Conservation (phyloP, 768 basidiomycete genomes). For the Rhodotorula babjevae region DNA sequence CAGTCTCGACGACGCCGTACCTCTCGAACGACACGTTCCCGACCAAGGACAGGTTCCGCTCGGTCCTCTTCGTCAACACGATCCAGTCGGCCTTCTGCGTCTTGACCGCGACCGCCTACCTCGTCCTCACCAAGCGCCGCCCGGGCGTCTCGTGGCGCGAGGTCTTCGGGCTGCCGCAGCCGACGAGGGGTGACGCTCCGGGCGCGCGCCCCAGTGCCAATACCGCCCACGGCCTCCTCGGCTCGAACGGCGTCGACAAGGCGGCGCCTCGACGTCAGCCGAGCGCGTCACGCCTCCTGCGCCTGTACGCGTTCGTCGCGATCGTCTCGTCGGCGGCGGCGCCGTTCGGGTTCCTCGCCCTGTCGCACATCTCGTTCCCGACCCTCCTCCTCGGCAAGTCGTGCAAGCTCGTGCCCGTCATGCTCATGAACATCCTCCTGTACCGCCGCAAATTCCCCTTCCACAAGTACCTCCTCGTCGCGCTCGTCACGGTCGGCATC, state of each 20-base stretch:
- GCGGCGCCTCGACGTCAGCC: fast-evolving
- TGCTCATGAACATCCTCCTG: conserved; percentile 92
- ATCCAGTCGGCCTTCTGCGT: conserved; percentile 75
- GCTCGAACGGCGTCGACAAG: conserved; percentile 23
- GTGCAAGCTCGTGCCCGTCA: conserved; percentile 96
- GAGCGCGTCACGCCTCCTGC: conserved; percentile 53
- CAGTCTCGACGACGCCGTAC: conserved; percentile 41
- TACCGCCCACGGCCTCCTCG: conserved; percentile 2
- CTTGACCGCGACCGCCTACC: conserved; percentile 64
- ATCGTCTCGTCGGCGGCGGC: conserved; percentile 82
- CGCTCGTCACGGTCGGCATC: conserved; percentile 81
- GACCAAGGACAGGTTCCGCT: conserved; percentile 60
- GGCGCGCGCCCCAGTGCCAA: conserved; percentile 13
- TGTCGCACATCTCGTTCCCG: conserved; percentile 94
- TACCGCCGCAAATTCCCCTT: conserved; percentile 87
- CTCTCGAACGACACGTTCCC: conserved; percentile 51
- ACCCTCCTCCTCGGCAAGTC: conserved; percentile 99
- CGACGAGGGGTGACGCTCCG: background rate
- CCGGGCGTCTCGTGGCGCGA: conserved; percentile 8
- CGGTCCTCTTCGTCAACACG: conserved; percentile 76
- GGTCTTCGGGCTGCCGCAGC: conserved; percentile 17
- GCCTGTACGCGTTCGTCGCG: conserved; percentile 75
- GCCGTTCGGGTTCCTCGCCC: conserved; percentile 91
- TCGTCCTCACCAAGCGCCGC: conserved; percentile 11
- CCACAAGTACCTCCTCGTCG: conserved; percentile 92